Evolutionary conservation across 257 asterid genomes (phyloP).

Genomic region (Paulownia fortunei): DNA sequence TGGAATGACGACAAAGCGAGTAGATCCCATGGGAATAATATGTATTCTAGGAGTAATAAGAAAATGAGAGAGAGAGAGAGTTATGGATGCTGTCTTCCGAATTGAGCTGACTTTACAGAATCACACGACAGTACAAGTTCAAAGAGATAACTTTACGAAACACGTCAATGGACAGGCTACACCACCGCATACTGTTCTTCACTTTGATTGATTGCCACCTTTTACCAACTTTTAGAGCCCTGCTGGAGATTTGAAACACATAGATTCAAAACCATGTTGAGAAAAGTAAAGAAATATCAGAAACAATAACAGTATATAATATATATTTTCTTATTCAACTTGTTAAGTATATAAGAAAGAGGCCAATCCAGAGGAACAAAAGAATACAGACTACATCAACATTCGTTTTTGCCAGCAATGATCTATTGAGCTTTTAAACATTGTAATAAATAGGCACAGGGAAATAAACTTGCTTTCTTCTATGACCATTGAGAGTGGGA

Average conservation of each 20-base stretch:
- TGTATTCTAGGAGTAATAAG: not conserved
- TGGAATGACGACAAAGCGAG: constrained; percentile 72
- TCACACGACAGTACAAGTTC: constrained; percentile 92
- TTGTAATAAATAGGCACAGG: not conserved
- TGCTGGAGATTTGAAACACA: constrained; percentile 35
- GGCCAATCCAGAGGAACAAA: constrained; percentile 20
- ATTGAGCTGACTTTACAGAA: constrained; percentile 61
- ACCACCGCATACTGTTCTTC: constrained; percentile 89
- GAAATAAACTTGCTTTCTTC: too few relatives aligned
- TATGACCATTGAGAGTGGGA: too few relatives aligned
- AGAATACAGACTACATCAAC: not conserved
- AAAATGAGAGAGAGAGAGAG: not conserved
- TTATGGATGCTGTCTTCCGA: not conserved
- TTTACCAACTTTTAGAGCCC: constrained; percentile 40
- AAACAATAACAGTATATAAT: not conserved
- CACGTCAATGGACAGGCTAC: constrained; percentile 75
- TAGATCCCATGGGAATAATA: constrained; percentile 70
- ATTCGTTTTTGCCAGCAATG: not conserved
- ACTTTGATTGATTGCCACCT: constrained; percentile 45
- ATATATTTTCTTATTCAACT: not conserved
- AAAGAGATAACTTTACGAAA: constrained; percentile 77
- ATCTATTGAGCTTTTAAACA: not conserved
- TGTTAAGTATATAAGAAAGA: not conserved
- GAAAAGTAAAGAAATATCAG: not conserved
- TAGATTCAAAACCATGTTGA: constrained; percentile 23